Evolutionary conservation across 805 yeast species (phyloP).

Genomic region (Wickerhamiella kurtzmanii): DNA sequence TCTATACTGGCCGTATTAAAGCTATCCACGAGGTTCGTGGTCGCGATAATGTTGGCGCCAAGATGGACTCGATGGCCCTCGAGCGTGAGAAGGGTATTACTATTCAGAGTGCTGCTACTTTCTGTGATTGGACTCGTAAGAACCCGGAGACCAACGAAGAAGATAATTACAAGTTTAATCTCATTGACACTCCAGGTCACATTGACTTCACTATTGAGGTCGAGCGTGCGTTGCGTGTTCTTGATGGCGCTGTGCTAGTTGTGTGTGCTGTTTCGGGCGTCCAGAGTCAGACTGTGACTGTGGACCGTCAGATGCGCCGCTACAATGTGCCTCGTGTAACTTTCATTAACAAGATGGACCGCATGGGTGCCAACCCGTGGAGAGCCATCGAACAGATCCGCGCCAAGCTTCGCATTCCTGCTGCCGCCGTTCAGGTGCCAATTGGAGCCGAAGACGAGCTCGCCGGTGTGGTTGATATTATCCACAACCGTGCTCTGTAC

Average conservation of each 20-base stretch:
- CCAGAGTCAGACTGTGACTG: conserved; percentile 96
- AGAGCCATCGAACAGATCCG: conserved; percentile 85
- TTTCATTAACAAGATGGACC: conserved; percentile 95
- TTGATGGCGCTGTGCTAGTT: conserved; percentile 96
- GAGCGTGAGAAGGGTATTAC: conserved; percentile 98
- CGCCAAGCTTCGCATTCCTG: conserved; percentile 74
- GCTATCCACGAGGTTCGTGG: conserved; percentile 49
- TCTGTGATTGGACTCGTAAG: conserved; percentile 81
- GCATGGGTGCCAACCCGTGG: conserved; percentile 99
- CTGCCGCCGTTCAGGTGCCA: conserved; percentile 97
- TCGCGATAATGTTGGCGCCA: conserved; percentile 94
- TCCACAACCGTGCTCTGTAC: conserved; percentile 74
- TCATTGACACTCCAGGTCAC: conserved; percentile 98
- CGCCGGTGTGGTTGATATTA: conserved; percentile 81
- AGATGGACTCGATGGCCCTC: conserved; percentile 98
- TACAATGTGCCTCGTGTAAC: conserved; percentile 95
- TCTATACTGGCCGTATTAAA: conserved; percentile 82
- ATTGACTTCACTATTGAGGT: conserved; percentile 98
- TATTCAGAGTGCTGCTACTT: conserved; percentile 97
- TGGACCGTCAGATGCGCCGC: conserved; percentile 97
- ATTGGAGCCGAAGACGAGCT: conserved; percentile 84
- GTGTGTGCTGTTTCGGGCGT: conserved; percentile 99
- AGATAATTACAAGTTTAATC: conserved; percentile 65
- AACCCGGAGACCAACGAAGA: conserved; percentile 14
- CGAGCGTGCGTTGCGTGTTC: conserved; percentile 93